phyloP scores from a whole-genome alignment of 805 yeast genomes.

The Schizosaccharomyces japonicus region DNA sequence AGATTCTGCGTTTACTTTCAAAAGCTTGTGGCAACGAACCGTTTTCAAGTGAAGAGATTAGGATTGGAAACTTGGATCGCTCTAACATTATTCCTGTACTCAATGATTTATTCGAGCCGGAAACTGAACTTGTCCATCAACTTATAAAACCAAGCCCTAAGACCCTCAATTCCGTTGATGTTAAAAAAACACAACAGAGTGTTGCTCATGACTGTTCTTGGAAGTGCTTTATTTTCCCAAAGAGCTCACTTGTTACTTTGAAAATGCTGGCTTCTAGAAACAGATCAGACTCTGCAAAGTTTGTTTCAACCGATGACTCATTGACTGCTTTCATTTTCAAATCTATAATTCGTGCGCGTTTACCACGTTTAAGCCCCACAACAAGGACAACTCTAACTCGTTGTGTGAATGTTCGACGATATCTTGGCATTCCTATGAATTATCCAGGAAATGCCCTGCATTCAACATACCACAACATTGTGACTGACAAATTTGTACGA shows the following conservation, averaged over 20 bases:
- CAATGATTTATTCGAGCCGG: not conserved
- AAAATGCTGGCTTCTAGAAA: too few relatives aligned
- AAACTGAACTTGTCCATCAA: conserved; percentile 24
- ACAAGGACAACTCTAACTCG: not conserved
- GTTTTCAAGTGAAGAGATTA: not conserved
- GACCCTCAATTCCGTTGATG: too few relatives aligned
- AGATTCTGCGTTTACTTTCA: not conserved
- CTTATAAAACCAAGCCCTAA: too few relatives aligned
- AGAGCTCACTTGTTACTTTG: too few relatives aligned
- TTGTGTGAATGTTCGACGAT: not conserved
- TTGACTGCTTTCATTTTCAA: not conserved
- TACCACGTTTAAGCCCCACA: not conserved
- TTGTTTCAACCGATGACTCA: not conserved
- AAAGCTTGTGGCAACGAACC: not conserved
- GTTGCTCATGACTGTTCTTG: too few relatives aligned
- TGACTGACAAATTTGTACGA: not conserved
- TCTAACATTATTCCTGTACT: not conserved
- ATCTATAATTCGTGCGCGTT: not conserved
- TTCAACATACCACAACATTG: not conserved
- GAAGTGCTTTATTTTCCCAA: too few relatives aligned
- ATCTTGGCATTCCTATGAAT: not conserved
- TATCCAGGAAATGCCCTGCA: not conserved
- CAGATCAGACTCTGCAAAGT: too few relatives aligned
- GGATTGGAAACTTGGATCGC: not conserved
- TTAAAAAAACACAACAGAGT: too few relatives aligned